Evolutionary conservation across 2,329 filamentous ascomycete species (phyloP).

Genomic region (Talaromyces rugulosus): DNA sequence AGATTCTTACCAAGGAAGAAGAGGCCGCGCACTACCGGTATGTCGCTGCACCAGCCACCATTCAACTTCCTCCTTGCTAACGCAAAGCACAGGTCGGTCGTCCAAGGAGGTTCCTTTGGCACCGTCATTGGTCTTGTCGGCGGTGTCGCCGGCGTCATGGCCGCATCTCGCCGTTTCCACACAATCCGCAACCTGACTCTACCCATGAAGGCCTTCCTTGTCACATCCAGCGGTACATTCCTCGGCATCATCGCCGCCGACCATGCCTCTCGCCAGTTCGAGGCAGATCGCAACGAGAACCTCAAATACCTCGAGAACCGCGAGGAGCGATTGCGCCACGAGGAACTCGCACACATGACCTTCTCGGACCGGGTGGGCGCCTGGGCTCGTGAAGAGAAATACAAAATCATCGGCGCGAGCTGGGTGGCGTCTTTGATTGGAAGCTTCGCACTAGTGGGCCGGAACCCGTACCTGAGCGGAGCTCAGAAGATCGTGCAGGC

Average conservation of each 20-base stretch:
- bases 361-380: slow-evolving; percentile 59
- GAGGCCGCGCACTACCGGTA: slow-evolving; percentile 79
- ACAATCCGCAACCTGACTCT: slow-evolving; percentile 78
- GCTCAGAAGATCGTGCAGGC: slow-evolving; percentile 91
- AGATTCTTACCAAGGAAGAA: slow-evolving; percentile 92
- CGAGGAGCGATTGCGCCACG: slow-evolving; percentile 53
- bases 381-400: slow-evolving; percentile 77
- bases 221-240: slow-evolving; percentile 78
- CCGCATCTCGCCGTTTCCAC: slow-evolving; percentile 66
- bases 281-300: slow-evolving; percentile 64
- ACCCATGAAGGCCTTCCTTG: slow-evolving; percentile 86
- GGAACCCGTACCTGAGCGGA: slow-evolving; percentile 69
- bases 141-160: slow-evolving; percentile 64
- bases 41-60: background rate
- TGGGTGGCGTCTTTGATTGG: slow-evolving; percentile 79
- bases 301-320: slow-evolving; percentile 61
- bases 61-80: slow-evolving; percentile 8
- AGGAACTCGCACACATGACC: slow-evolving; percentile 54
- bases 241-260: slow-evolving; percentile 86
- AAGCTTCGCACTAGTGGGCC: slow-evolving; percentile 70
- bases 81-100: slow-evolving; percentile 52
- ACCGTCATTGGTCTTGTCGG: slow-evolving; percentile 63
- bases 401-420: slow-evolving; percentile 75
- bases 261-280: slow-evolving; percentile 65
- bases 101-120: slow-evolving; percentile 75